Evolutionary conservation across 2,329 filamentous ascomycete genomes (phyloP).

Genomic region (Albifimbria verrucaria): DNA sequence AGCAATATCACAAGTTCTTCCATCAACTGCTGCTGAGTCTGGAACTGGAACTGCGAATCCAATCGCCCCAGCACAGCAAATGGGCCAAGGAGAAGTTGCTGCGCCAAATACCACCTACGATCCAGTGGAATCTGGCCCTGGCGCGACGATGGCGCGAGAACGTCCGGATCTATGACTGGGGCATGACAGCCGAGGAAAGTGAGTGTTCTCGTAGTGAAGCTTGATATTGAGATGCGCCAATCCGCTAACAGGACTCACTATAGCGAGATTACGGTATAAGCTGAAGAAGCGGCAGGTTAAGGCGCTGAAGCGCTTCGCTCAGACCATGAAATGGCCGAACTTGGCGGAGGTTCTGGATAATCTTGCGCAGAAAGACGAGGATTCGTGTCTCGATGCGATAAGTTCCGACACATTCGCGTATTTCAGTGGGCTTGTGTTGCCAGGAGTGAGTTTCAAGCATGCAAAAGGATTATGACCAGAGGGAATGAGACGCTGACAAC

Average conservation of each 20-base stretch:
- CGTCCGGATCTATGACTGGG: constrained; percentile 62
- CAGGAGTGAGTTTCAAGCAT: constrained; percentile 49
- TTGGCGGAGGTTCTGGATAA: constrained; percentile 60
- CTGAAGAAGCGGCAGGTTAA: constrained; percentile 66
- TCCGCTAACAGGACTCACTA: neutral
- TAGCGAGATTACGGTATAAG: constrained; percentile 60
- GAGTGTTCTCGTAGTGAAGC: constrained; percentile 16
- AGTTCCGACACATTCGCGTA: constrained; percentile 74
- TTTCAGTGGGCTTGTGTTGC: constrained; percentile 70
- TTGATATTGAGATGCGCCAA: neutral
- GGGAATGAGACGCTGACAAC: constrained; percentile 8
- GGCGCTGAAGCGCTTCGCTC: constrained; percentile 65
- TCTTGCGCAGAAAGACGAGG: constrained; percentile 57
- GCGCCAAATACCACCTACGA: constrained; percentile 62
- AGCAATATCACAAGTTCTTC: constrained; percentile 65
- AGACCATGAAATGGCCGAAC: constrained; percentile 76
- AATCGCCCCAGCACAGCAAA: constrained; percentile 57
- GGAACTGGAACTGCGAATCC: constrained; percentile 69
- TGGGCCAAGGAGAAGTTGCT: constrained; percentile 63
- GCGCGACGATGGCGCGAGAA: constrained; percentile 70
- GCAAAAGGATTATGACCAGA: neutral
- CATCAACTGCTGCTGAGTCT: constrained; percentile 73
- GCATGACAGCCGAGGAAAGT: constrained; percentile 49
- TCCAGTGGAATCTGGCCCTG: constrained; percentile 71
- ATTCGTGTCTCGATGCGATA: constrained; percentile 55